Base-by-base conservation (phyloP, 768 basidiomycete genomes). In the Podaxis mareebaensis region DNA sequence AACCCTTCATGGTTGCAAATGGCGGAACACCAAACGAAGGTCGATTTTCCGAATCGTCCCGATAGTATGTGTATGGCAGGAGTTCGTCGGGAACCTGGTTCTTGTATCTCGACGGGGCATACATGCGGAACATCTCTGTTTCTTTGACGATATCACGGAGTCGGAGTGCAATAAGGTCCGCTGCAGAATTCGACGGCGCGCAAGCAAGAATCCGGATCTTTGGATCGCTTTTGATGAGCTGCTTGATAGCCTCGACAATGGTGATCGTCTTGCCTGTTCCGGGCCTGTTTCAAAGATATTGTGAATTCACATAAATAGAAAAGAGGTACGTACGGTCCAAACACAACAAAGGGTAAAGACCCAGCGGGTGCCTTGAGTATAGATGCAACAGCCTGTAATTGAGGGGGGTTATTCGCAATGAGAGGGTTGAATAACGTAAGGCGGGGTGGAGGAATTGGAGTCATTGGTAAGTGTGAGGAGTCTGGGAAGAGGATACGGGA, bases 241-340 rank as follows among this genome's bases (percentile, higher is more conserved):
- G 87, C 1, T 71, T 75, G n/a, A 88, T 87, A 0, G 84, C 80
- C 70, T 89, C 87, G 1, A 88, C 79, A 13, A 85, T 76, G 0
- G 85, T 87, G n/a, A 88, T 80, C 0, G 88, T 89, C 72, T 89
- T 90, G 1, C 88, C 88, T 0, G 88, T 90, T 6, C 86, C 85
- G 0, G 40, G 40, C 40, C 40, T 42, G 40, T 42, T 42, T 42
- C 58, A 24, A 65, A 52, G 44, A 11, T 20, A 24, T 52, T 4
- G 52, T 44, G 17, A 58, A 38, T 20, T 13, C 20, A 13, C 11
- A 0, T 53, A 28, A 44, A 8, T 28, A 17, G 13, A 24, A 12
- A 33, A n/a, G 13, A 11, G 24, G 3, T 1, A 74, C 87, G 70
- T 70, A 86, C 85, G 87, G 87, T n/a, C 87, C 87, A 70, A 85